Evolutionary conservation across 345 rosid species (phyloP), one percentile per base, ranked within the genome.

Genomic region (Erodium maritimum): DNA sequence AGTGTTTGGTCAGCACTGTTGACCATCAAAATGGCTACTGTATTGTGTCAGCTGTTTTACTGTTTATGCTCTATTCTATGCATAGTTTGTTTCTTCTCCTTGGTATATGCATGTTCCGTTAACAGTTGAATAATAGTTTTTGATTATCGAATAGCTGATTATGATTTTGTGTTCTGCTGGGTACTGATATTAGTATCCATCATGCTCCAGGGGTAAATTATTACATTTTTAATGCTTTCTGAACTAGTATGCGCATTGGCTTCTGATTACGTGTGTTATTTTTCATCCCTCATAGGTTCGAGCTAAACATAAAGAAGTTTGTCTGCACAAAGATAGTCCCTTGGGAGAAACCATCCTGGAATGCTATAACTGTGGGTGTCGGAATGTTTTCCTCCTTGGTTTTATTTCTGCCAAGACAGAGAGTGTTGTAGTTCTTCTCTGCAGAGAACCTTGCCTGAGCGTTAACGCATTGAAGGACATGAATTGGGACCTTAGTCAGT

Each of bases 301-400:
- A 67, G 96, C 99, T 17, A 94, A 94, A 56, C 99, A 90, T 73
- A 94, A 94, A 74, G 99, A 94, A 79, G 99, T 94, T 67, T 94
- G 99, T 73, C 97, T 94, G n/a, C 99, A 94, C 64, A 94, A 89
- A 77, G 99, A 94, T 73, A 94, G 99, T 73, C 99, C 99, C 52
- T 65, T 94, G 54, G 99, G 99, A 48, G 99, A 94, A 82, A 94
- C 97, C 18, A 94, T 94, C 71, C 91, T 94, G 12, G 99, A 94
- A 69, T 94, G 97, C 81, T 94, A 94, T 78, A 94, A 90, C 65
- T 94, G 99, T 65, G 99, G 99, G 48, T 94, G 99, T 63, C 82
- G 99, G 63, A 94, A 94, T 75, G 97, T 94, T 19, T 94, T 94
- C 67, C 99, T 94, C 64, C 96, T 94, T 37, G 99, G 97, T 58